Evolutionary conservation across 176 grass and related monocot genomes (phyloP).

Genomic region (Bromus sterilis): DNA sequence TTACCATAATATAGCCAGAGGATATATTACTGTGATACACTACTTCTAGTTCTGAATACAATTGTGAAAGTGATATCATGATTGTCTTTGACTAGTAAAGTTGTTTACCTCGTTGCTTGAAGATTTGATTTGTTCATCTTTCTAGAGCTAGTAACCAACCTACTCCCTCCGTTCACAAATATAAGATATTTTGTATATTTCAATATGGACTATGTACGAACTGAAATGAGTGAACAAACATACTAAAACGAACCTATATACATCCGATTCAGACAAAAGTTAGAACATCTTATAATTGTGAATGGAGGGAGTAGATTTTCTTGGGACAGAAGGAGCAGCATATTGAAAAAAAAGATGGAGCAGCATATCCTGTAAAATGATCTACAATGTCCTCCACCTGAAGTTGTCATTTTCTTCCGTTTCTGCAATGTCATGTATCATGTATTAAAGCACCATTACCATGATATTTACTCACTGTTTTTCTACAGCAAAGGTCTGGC

Average conservation of each 20-base stretch:
- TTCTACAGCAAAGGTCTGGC: slow-evolving; percentile 55
- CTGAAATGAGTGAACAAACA: no score
- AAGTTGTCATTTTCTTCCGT: background rate
- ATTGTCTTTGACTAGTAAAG: background rate
- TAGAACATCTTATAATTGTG: no score
- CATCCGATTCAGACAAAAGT: no score
- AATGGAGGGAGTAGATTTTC: no score
- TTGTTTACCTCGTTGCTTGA: background rate
- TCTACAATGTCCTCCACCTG: background rate
- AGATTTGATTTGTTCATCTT: background rate
- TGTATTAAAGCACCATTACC: background rate
- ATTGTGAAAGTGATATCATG: background rate
- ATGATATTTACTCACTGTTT: background rate
- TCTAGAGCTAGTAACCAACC: background rate
- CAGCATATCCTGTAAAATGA: background rate
- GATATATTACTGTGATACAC: background rate
- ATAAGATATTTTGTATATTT: no score
- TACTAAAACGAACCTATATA: no score
- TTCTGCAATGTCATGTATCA: background rate
- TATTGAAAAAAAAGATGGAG: background rate
- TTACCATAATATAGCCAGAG: no score
- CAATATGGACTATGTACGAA: no score
- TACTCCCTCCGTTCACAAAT: no score
- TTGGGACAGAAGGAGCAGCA: background rate
- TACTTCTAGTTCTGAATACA: background rate